Conservation (phyloP, 1,284 basidiomycete species). For the Cryptococcus sp. region DNA sequence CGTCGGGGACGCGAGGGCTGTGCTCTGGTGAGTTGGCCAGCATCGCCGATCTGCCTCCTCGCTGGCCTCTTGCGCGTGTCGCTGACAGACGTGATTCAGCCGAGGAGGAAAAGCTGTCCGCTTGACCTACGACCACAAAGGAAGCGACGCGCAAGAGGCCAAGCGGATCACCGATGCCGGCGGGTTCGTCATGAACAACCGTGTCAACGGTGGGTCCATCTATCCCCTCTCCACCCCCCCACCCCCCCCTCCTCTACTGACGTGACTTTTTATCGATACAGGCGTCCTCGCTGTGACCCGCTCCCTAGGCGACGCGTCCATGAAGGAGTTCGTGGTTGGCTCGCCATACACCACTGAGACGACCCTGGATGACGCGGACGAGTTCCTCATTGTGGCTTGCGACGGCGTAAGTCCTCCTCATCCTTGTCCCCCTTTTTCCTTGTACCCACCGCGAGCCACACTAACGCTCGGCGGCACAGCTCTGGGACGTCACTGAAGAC, state of each 20-base stretch:
- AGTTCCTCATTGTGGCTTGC: conserved; percentile 93
- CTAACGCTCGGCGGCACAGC: conserved; percentile 55
- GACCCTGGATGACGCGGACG: conserved; percentile 81
- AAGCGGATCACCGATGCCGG: conserved; percentile 97
- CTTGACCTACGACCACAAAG: conserved; percentile 98
- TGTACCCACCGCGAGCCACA: too few species aligned
- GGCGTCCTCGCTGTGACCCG: conserved; percentile 92
- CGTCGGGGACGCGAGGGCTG: conserved; percentile 63
- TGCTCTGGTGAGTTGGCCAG: conserved; percentile 41
- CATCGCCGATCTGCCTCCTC: not conserved
- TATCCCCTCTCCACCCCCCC: not conserved
- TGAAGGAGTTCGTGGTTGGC: conserved; percentile 99
- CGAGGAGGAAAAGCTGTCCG: conserved; percentile 86
- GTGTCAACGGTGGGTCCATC: conserved; percentile 69
- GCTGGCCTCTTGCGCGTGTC: not conserved
- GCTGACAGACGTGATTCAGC: conserved; percentile 38
- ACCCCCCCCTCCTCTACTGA: not conserved
- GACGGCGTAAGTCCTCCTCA: conserved; percentile 72
- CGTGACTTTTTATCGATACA: conserved; percentile 12
- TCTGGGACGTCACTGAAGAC: conserved; percentile 95
- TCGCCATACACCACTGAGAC: conserved; percentile 98
- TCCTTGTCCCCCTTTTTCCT: not conserved
- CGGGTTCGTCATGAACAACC: conserved; percentile 97
- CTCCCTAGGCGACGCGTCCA: conserved; percentile 91
- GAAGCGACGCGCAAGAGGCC: conserved; percentile 92